Evolutionary conservation across 1,139 yeast species (phyloP).

Genomic region (Zygoascus hellenicus): DNA sequence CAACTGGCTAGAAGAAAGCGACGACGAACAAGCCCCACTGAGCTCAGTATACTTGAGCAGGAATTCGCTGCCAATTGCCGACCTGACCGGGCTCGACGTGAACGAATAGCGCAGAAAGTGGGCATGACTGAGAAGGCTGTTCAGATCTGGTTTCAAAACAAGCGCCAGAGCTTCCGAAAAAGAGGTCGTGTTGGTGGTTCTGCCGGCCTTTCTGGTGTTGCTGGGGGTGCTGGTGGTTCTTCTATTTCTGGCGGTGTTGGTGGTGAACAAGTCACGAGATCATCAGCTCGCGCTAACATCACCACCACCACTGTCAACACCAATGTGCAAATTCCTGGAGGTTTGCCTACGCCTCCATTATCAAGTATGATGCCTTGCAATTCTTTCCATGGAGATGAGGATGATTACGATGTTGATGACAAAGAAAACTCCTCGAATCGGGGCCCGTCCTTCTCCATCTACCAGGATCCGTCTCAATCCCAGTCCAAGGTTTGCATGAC

Average conservation of each 20-base stretch:
- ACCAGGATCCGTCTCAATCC: background rate
- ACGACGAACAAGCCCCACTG: slow-evolving; percentile 89
- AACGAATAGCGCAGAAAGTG: slow-evolving; percentile 69
- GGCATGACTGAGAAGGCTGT: slow-evolving; percentile 96
- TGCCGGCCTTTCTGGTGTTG: background rate
- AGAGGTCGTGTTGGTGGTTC: slow-evolving; percentile 22
- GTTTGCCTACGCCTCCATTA: slow-evolving; percentile 3
- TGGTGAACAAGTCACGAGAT: no score
- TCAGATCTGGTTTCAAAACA: slow-evolving; percentile 97
- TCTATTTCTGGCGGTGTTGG: background rate
- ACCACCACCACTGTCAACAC: slow-evolving; percentile 7
- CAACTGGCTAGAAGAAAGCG: slow-evolving; percentile 89
- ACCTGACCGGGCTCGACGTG: slow-evolving; percentile 71
- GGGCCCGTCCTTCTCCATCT: background rate
- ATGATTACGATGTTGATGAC: no score
- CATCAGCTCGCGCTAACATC: background rate
- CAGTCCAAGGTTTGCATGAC: slow-evolving; percentile 3
- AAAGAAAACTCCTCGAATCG: no score
- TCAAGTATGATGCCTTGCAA: background rate
- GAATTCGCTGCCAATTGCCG: slow-evolving; percentile 75
- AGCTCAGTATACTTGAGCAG: slow-evolving; percentile 67
- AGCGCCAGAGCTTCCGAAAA: slow-evolving; percentile 75
- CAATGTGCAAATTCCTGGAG: background rate
- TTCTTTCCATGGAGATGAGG: no score
- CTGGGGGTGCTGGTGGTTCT: background rate